Evolutionary conservation across 306 rosid genomes (phyloP).

Genomic region (Cucurbita ficifolia): DNA sequence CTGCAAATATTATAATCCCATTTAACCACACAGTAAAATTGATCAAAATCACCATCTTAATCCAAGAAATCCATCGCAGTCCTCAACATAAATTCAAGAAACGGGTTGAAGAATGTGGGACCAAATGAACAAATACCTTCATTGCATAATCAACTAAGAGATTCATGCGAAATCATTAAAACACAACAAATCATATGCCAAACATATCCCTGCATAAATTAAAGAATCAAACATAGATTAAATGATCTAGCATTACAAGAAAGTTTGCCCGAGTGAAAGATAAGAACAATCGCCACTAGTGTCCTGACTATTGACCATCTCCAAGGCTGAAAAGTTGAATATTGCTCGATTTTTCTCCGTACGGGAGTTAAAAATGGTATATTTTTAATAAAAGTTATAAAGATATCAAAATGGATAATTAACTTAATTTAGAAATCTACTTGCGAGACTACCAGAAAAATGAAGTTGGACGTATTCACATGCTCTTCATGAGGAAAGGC

Average conservation of each 20-base stretch:
- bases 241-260: background rate
- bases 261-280: background rate
- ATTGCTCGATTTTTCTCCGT: background rate
- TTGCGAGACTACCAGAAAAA: background rate
- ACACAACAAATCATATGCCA: background rate
- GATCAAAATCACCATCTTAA: background rate
- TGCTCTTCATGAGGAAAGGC: background rate
- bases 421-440: background rate
- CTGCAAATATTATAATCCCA: constrained; percentile 21
- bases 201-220: background rate
- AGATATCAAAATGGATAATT: background rate
- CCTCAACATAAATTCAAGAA: background rate
- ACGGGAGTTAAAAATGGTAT: background rate
- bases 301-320: background rate
- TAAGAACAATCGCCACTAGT: background rate
- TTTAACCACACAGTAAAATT: background rate
- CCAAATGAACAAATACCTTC: background rate
- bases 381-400: background rate
- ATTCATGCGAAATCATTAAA: background rate
- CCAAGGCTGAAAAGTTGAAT: background rate
- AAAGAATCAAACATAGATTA: background rate
- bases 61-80: background rate
- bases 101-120: background rate
- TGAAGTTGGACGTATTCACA: background rate
- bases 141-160: background rate